Evolutionary conservation across 2,329 filamentous ascomycete species (phyloP).

Genomic region (Metarhizium rileyi): DNA sequence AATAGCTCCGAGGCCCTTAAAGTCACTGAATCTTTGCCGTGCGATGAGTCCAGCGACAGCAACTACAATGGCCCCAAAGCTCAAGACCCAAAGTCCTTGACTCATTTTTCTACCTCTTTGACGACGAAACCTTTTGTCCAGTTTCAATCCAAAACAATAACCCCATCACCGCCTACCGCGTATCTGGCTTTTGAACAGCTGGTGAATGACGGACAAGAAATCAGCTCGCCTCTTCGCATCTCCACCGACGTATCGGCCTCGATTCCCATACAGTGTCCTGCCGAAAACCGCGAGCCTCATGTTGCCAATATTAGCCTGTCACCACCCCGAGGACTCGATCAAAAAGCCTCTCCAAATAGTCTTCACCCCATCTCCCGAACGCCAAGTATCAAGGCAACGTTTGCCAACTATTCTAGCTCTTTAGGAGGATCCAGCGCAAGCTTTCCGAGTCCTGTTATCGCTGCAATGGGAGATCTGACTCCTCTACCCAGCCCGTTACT

Average conservation of each 20-base stretch:
- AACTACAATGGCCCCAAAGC: conserved; percentile 4
- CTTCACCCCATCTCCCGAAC: conserved; percentile 47
- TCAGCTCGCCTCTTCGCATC: conserved; percentile 24
- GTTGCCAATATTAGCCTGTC: conserved; percentile 24
- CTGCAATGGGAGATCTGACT: conserved; percentile 69
- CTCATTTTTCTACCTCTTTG: conserved; percentile 8
- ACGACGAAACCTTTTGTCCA: conserved; percentile 13
- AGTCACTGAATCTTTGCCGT: conserved; percentile 17
- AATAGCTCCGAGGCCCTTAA: conserved; percentile 18
- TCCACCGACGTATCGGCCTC: conserved; percentile 24
- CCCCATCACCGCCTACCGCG: conserved; percentile 24
- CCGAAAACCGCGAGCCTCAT: conserved; percentile 22
- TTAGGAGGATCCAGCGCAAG: conserved; percentile 53
- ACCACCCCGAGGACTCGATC: conserved; percentile 18
- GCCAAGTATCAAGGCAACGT: conserved; percentile 49
- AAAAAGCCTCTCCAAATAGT: conserved; percentile 20
- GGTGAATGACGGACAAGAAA: conserved; percentile 6
- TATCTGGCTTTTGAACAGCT: conserved; percentile 9
- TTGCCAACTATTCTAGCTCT: conserved; percentile 38
- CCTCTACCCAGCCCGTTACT: conserved; percentile 69
- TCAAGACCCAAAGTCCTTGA: conserved; percentile 6
- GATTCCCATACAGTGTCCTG: conserved; percentile 8
- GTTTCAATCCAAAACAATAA: conserved; percentile 19
- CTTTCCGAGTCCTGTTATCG: conserved; percentile 63
- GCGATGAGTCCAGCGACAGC: conserved; percentile 10